phyloP scores from a whole-genome alignment of 768 basidiomycete genomes.

The Naganishia vaughanmartiniae region DNA sequence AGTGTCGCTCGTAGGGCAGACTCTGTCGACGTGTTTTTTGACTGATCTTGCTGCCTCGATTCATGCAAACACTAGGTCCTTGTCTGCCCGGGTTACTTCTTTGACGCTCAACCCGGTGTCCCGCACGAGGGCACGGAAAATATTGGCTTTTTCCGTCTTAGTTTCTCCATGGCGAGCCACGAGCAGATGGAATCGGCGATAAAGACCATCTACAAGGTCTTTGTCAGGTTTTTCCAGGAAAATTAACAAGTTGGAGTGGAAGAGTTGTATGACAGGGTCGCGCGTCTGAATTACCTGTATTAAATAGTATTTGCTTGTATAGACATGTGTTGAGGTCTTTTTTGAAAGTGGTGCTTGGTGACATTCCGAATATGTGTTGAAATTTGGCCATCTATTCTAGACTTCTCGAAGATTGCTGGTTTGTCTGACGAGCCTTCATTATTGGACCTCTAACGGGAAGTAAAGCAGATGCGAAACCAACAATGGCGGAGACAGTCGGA shows the following conservation, averaged over 20 bases:
- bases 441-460: too few species aligned
- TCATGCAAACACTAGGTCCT: conserved; percentile 55
- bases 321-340: not conserved
- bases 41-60: not conserved
- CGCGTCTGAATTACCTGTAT: not conserved
- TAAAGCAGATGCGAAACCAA: too few species aligned
- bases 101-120: conserved; percentile 43
- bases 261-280: conserved; percentile 4
- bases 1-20: not conserved
- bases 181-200: conserved; percentile 45
- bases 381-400: too few species aligned
- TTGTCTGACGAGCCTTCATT: too few species aligned
- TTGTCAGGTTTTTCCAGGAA: conserved; percentile 45
- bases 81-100: conserved; percentile 62
- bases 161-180: conserved; percentile 51
- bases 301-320: not conserved
- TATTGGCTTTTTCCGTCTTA: conserved; percentile 50
- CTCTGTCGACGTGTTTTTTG: not conserved
- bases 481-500: too few species aligned
- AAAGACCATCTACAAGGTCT: conserved; percentile 42
- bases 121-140: conserved; percentile 42
- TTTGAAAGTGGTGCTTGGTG: too few species aligned
- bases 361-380: too few species aligned
- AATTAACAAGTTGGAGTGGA: not conserved
- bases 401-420: too few species aligned